Percentiles rank a stretch among this genome's conserved stretches.
phyloP scores from a whole-genome alignment of 805 yeast genomes.

The Priceomyces melissophilus region DNA sequence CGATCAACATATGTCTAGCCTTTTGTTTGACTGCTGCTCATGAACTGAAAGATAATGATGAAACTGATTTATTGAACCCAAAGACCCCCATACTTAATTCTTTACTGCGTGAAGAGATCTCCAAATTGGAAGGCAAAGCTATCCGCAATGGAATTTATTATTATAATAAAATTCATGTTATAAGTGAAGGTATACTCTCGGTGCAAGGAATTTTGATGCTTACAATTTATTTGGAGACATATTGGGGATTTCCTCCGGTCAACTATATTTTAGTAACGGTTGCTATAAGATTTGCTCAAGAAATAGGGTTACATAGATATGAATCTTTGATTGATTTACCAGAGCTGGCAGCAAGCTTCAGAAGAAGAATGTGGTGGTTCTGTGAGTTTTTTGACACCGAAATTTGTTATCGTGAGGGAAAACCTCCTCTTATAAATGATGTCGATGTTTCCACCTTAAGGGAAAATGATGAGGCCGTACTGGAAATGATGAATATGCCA shows the following conservation, averaged over 20 bases:
- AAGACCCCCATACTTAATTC: slow-evolving; percentile 5
- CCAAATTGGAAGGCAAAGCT: slow-evolving; percentile 15
- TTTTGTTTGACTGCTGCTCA: slow-evolving; percentile 3
- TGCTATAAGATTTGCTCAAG: slow-evolving; percentile 40
- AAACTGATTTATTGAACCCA: neutral
- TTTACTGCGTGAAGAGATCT: slow-evolving; percentile 12
- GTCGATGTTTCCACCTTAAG: slow-evolving; percentile 28
- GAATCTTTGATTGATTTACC: slow-evolving; percentile 24
- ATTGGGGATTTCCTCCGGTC: slow-evolving; percentile 26
- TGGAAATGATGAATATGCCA: neutral
- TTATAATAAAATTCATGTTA: slow-evolving; percentile 47
- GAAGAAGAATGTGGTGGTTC: slow-evolving; percentile 34
- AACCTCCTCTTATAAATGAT: slow-evolving; percentile 35
- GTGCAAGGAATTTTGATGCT: slow-evolving; percentile 52
- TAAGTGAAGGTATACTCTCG: slow-evolving; percentile 50
- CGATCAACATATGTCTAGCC: slow-evolving; percentile 23
- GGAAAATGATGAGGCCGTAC: slow-evolving; percentile 14
- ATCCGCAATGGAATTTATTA: slow-evolving; percentile 42
- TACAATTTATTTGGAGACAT: slow-evolving; percentile 33
- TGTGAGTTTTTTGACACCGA: slow-evolving; percentile 38
- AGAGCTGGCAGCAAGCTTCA: slow-evolving; percentile 16
- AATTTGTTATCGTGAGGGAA: slow-evolving; percentile 35
- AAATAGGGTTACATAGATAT: slow-evolving; percentile 37
- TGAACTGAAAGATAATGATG: too few species aligned
- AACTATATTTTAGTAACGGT: slow-evolving; percentile 28